Evolutionary conservation across 2,329 filamentous ascomycete species (phyloP).

Genomic region (Knoxdaviesia capensis): DNA sequence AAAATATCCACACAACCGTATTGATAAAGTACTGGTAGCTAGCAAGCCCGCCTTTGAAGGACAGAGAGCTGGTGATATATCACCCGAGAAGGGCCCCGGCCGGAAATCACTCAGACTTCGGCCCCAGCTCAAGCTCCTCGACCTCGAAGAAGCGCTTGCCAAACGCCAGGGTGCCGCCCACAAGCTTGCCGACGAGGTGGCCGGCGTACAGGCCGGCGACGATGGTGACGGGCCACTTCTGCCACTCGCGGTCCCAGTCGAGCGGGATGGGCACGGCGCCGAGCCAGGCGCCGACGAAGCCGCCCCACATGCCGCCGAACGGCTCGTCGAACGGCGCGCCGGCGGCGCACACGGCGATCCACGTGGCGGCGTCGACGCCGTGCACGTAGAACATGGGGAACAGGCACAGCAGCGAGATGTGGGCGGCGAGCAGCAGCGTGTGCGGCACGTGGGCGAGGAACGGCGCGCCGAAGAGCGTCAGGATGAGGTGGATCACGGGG

Average conservation of each 20-base stretch:
- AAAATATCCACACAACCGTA: too few species aligned
- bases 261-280: conserved; percentile 89
- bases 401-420: conserved; percentile 59
- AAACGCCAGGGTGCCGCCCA: conserved; percentile 31
- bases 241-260: conserved; percentile 98
- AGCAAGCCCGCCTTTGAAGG: too few species aligned
- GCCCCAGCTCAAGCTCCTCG: not conserved
- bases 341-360: conserved; percentile 48
- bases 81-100: too few species aligned
- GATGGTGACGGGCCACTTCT: conserved; percentile 91
- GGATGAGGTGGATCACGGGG: conserved; percentile 36
- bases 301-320: conserved; percentile 65
- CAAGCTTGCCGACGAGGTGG: conserved; percentile 47
- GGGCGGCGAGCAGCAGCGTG: conserved; percentile 61
- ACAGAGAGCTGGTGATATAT: too few species aligned
- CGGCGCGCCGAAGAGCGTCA: conserved; percentile 83
- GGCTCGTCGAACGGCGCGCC: conserved; percentile 61
- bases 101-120: too few species aligned
- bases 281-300: conserved; percentile 67
- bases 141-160: conserved; percentile 19
- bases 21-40: too few species aligned
- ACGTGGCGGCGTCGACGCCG: conserved; percentile 52
- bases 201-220: conserved; percentile 66
- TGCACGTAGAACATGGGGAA: conserved; percentile 74
- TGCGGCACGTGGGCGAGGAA: conserved; percentile 61